Base-by-base conservation (phyloP, 2,329 filamentous ascomycete genomes). In the Paecilomyces formosus region DNA sequence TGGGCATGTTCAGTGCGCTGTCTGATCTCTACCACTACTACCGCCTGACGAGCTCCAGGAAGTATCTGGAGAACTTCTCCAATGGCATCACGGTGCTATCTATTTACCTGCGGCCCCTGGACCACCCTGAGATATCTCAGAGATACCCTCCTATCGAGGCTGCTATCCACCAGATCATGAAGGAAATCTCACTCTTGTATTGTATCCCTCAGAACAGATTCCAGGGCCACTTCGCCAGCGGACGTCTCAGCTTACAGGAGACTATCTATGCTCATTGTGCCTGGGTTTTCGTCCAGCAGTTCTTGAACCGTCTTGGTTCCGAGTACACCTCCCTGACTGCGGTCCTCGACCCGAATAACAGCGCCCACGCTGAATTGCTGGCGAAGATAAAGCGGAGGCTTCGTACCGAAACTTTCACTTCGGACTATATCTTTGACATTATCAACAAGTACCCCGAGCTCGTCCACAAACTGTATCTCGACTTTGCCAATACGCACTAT, bases 11-110 rank as follows among this genome's bases (percentile, higher is more conserved):
- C 83, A 96, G 92, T 66, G 92, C 94, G 28, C 79, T 99, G 67
- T 96, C 90, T 64, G 92, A 97, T 74, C 81, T 99, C 39, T 99
- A 99, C 80, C 94, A 99, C 79, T 97, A 97, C 84, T 99, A 99
- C 71, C 93, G 94, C 51, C 84, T 97, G 61, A 99, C 94, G 1
- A 96, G 90, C 70, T 94, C 94, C 28, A 85, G 94, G 67, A 99
- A 99, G 79, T 99, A 99, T 71, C 89, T 99, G 54, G 90, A 99
- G 78, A 94, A 97, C 78, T 99, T 99, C 81, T 94, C 92, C 70
- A 99, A 99, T 75, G 94, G 94, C 62, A 95, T 97, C 73, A 96
- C 91, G 13, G 89, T 97, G 75, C 96, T 97, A 83, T 97, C 92
- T 66, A 85, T 97, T 62, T 99, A 99, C 76, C 83, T 99, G 60